Evolutionary conservation across 192 early-diverging fungal genomes (phyloP), one percentile per base, ranked within the genome.

Genomic region (Coemansia sp.): DNA sequence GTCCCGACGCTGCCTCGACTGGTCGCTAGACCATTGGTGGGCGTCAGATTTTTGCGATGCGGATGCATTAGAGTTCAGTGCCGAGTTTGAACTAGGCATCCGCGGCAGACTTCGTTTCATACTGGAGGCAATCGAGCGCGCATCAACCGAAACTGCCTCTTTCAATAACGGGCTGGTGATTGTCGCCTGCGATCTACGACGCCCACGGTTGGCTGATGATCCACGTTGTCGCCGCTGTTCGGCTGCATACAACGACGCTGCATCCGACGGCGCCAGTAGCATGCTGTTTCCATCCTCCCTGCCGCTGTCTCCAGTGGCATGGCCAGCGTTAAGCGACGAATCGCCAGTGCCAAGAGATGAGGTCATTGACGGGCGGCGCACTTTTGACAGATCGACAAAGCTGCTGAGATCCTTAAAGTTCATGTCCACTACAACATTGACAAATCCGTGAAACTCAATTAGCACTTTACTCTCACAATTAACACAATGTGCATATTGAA

Each of bases 371-470:
- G 79, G 79, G 2, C 79, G 63, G 29, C 79, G 73, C 41, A 82
- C 70, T 62, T 76, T 76, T 14, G 75, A 56, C 52, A 82, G 45
- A 38, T 82, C 75, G 29, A 82, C 79, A 73, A 82, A 82, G 59
- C 65, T 74, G 24, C 65, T 55, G 17, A 82, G 53, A 43, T 82
- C 79, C 60, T 59, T 70, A 63, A 82, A 82, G 59, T 76, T 71
- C 79, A 77, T 82, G 50, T 82, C 79, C 37, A 82, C 52, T 62
- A 62, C 45, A 62, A 15, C 17, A 6, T 41, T n/a, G 19, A 17
- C 14, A 19, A 41, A 14, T 22, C n/a, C 4, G 22, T 0, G 19
- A 41, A 11, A 11, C 41, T 11, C 14, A 43, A 15, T 15, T 43
- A n/a, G 41, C 41, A n/a, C 41, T 43, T n/a, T 11, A 11, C 41